phyloP scores from a whole-genome alignment of 1,284 basidiomycete species.

The Leccinum solheimii region DNA sequence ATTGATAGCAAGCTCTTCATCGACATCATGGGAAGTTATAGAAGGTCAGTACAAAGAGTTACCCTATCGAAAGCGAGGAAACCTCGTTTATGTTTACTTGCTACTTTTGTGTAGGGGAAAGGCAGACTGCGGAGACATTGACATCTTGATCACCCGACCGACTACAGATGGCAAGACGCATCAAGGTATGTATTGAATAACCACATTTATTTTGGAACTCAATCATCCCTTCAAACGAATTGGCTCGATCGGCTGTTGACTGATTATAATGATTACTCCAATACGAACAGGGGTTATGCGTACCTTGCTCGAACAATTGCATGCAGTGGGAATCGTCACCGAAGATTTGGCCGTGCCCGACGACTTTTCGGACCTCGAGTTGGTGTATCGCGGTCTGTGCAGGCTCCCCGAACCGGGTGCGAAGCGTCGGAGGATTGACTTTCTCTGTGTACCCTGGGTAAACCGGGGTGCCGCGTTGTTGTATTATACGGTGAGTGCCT shows the following conservation, averaged over 20 bases:
- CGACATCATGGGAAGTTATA: constrained; percentile 89
- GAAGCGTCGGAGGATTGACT: constrained; percentile 75
- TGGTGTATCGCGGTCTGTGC: constrained; percentile 81
- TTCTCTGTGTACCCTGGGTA: constrained; percentile 76
- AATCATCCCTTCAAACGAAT: background rate
- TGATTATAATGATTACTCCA: background rate
- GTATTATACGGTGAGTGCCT: constrained; percentile 76
- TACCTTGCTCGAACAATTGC: constrained; percentile 59
- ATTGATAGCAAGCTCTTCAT: constrained; percentile 75
- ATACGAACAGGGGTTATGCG: constrained; percentile 51
- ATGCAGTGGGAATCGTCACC: constrained; percentile 60
- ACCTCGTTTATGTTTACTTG: background rate
- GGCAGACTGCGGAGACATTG: constrained; percentile 83
- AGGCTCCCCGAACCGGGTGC: constrained; percentile 42
- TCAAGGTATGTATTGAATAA: constrained; percentile 42
- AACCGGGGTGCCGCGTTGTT: constrained; percentile 81
- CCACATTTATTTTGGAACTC: background rate
- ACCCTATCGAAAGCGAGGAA: background rate
- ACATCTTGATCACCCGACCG: constrained; percentile 81
- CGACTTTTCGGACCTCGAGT: constrained; percentile 65
- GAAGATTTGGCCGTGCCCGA: constrained; percentile 77
- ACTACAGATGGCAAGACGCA: constrained; percentile 74
- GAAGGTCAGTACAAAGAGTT: constrained; percentile 50
- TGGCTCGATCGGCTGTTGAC: background rate
- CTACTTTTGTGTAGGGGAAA: constrained; percentile 55